phyloP scores from a whole-genome alignment of 2,329 filamentous ascomycete species.

The Westerdykella aurantiaca region DNA sequence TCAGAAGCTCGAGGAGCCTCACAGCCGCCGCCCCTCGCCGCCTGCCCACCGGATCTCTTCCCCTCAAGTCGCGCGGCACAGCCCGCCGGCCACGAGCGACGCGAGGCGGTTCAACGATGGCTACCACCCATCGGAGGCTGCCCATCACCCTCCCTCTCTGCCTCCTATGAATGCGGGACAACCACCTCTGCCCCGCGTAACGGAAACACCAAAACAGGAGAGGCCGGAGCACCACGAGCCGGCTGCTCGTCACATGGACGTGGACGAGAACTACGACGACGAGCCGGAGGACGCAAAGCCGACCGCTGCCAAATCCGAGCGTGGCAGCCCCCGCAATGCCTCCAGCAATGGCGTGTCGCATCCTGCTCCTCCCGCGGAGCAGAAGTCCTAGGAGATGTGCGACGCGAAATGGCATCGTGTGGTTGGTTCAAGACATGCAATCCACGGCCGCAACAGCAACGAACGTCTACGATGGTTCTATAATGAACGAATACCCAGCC shows the following conservation, averaged over 20 bases:
- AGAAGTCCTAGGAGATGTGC: constrained; percentile 20
- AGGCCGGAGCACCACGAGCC: constrained; percentile 60
- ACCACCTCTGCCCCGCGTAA: constrained; percentile 51
- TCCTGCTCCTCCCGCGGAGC: constrained; percentile 31
- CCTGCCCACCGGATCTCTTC: constrained; percentile 42
- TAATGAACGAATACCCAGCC: too few species aligned
- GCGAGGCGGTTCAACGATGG: constrained; percentile 64
- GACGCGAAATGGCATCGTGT: too few species aligned
- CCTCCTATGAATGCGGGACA: constrained; percentile 42
- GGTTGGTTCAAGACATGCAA: too few species aligned
- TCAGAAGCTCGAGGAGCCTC: constrained; percentile 77
- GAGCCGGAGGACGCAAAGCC: constrained; percentile 76
- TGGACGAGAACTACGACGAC: constrained; percentile 96
- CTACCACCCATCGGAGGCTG: constrained; percentile 89
- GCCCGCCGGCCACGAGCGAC: constrained; percentile 58
- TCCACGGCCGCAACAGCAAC: too few species aligned
- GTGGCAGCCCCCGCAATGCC: constrained; percentile 39
- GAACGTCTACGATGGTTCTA: too few species aligned
- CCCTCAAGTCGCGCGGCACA: constrained; percentile 65
- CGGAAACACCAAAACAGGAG: constrained; percentile 45
- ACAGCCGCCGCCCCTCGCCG: constrained; percentile 59
- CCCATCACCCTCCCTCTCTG: constrained; percentile 70
- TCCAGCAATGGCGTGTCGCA: constrained; percentile 31
- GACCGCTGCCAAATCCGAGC: constrained; percentile 38
- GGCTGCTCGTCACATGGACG: constrained; percentile 89